Evolutionary conservation across 108 stramenopile species (phyloP).

Genomic region (Bacterosira constricta): DNA sequence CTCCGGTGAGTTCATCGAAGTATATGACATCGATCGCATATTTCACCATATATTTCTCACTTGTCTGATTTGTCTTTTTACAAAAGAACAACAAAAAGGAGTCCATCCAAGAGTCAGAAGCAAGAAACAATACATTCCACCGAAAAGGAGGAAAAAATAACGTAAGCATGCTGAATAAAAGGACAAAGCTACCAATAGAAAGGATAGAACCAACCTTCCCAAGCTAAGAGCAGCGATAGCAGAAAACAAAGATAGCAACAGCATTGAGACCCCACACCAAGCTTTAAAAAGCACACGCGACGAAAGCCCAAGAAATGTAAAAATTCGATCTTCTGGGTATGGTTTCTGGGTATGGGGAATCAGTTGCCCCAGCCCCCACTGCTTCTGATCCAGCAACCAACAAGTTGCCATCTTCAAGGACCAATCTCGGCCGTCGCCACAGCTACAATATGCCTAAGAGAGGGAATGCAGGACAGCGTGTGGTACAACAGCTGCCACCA

Average conservation of each 20-base stretch:
- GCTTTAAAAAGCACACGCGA: slow-evolving; percentile 3
- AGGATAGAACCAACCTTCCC: slow-evolving; percentile 2
- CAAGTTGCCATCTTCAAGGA: not conserved
- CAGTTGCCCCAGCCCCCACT: no score
- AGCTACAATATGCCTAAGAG: not conserved
- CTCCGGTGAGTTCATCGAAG: slow-evolving; percentile 15
- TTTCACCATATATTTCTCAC: not conserved
- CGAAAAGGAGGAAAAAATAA: slow-evolving; percentile 14
- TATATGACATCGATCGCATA: slow-evolving; percentile 1
- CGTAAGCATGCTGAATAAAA: not conserved
- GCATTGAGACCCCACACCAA: not conserved
- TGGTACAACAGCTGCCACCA: not conserved
- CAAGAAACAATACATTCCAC: slow-evolving; percentile 32
- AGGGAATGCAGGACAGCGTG: not conserved
- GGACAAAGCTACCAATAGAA: slow-evolving; percentile 3
- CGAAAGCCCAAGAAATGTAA: slow-evolving; percentile 15
- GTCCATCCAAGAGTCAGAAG: slow-evolving; percentile 19
- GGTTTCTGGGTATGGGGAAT: not conserved
- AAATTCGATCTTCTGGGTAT: slow-evolving; percentile 38
- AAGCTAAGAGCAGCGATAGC: slow-evolving; percentile 13
- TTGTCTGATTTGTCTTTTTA: not conserved
- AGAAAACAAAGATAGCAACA: slow-evolving; percentile 1
- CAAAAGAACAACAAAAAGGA: slow-evolving; percentile 34
- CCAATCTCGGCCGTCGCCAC: not conserved
- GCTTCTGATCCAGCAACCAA: not conserved